Conservation (phyloP, 495 filamentous ascomycete genomes). For the Hamigera avellanea region DNA sequence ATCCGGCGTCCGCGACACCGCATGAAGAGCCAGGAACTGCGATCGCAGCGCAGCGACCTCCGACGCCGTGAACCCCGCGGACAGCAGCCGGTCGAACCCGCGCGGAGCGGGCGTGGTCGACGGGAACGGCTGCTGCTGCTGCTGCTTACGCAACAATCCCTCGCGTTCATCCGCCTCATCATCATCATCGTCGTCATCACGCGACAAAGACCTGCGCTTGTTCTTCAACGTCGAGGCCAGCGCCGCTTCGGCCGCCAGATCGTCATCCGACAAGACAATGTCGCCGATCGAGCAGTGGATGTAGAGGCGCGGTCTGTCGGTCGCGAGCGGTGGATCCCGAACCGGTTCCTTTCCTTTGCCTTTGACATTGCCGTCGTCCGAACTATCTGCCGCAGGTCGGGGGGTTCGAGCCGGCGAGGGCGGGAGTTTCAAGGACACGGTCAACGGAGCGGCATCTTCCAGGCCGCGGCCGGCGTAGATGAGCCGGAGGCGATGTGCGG, state of each 20-base stretch:
- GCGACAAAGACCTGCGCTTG: background rate
- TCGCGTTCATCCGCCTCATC: background rate
- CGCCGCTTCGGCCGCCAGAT: constrained; percentile 57
- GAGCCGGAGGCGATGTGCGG: constrained; percentile 61
- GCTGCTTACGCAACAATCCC: constrained; percentile 1
- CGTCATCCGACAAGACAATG: constrained; percentile 44
- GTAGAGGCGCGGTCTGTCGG: constrained; percentile 46
- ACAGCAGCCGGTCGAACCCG: constrained; percentile 80
- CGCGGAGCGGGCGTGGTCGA: constrained; percentile 53
- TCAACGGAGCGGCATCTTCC: constrained; percentile 53
- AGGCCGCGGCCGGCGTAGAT: constrained; percentile 83
- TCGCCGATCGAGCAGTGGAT: constrained; percentile 83
- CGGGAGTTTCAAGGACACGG: constrained; percentile 50
- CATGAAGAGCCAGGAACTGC: constrained; percentile 74
- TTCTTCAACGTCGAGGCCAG: constrained; percentile 12
- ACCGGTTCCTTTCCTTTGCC: constrained; percentile 46
- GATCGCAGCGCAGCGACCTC: constrained; percentile 74
- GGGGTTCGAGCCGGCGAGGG: constrained; percentile 33
- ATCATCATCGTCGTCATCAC: background rate
- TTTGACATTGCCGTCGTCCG: constrained; percentile 17
- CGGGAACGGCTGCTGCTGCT: constrained; percentile 7
- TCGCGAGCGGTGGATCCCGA: constrained; percentile 15
- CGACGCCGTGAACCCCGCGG: constrained; percentile 63
- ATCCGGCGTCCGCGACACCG: constrained; percentile 67
- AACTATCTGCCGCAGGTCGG: constrained; percentile 3